phyloP scores from a whole-genome alignment of 331 rosid species.

The Malus hybrid region DNA sequence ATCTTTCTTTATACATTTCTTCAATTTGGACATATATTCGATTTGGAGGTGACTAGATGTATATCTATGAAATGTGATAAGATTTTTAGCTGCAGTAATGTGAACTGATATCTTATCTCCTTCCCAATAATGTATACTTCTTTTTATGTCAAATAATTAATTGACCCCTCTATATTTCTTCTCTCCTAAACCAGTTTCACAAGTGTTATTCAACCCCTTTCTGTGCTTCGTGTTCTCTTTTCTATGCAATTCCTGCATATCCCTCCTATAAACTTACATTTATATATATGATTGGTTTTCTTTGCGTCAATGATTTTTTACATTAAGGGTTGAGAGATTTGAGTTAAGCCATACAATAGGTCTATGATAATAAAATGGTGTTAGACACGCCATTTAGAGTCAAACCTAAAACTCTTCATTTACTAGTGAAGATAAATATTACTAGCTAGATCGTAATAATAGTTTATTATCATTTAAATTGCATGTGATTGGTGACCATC shows the following conservation, averaged over 20 bases:
- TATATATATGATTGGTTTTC: neutral
- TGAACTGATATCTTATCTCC: neutral
- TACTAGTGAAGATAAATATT: too few species aligned
- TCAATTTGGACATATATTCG: neutral
- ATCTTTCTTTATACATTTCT: neutral
- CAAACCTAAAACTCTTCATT: too few species aligned
- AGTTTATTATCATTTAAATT: too few species aligned
- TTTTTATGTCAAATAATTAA: neutral
- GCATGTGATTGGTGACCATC: neutral
- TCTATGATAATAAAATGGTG: too few species aligned
- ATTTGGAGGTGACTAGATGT: neutral
- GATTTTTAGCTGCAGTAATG: neutral
- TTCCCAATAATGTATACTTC: neutral
- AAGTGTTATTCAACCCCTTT: neutral
- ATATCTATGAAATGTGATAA: neutral
- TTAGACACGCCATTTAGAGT: too few species aligned
- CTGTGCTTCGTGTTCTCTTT: too few species aligned
- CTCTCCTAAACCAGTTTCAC: neutral
- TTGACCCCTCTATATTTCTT: neutral
- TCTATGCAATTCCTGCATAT: too few species aligned
- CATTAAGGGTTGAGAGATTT: neutral
- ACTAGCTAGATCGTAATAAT: too few species aligned
- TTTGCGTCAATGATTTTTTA: neutral
- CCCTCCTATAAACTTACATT: too few species aligned
- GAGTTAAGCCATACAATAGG: neutral